phyloP scores from a whole-genome alignment of 768 basidiomycete species.

The Auricularia sp. region DNA sequence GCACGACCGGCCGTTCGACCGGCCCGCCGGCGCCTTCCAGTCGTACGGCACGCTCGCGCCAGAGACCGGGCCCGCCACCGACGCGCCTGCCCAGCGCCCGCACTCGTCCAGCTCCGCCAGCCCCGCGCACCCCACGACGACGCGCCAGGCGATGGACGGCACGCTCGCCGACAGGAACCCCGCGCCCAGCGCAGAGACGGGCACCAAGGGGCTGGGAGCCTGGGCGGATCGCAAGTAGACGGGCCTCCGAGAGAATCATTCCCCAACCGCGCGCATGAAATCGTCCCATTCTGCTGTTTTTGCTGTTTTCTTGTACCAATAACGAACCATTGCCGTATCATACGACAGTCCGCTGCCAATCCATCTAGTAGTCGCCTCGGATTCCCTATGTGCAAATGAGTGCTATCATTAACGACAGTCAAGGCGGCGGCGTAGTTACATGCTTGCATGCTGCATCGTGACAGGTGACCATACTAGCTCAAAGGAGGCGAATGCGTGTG shows the following conservation, averaged over 20 bases:
- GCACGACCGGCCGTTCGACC: background rate
- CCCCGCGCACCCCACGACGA: background rate
- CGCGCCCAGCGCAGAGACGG: background rate
- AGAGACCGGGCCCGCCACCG: background rate
- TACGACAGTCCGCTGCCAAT: background rate
- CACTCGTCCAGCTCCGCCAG: background rate
- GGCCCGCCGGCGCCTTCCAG: background rate
- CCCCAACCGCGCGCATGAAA: background rate
- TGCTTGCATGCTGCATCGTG: background rate
- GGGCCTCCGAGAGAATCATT: background rate
- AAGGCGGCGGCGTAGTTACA: background rate
- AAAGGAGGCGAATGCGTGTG: background rate
- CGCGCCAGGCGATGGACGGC: background rate
- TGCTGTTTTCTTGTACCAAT: background rate
- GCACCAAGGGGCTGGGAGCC: background rate
- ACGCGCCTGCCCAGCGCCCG: background rate
- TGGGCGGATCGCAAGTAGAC: background rate
- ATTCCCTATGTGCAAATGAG: background rate
- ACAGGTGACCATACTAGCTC: background rate
- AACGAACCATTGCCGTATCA: background rate
- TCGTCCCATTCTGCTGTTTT: background rate
- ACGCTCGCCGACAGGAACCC: background rate
- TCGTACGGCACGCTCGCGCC: background rate
- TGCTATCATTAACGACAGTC: background rate
- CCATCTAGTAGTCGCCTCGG: background rate